Conservation (phyloP, 257 asterid species). For the Solanum clarkiae region DNA sequence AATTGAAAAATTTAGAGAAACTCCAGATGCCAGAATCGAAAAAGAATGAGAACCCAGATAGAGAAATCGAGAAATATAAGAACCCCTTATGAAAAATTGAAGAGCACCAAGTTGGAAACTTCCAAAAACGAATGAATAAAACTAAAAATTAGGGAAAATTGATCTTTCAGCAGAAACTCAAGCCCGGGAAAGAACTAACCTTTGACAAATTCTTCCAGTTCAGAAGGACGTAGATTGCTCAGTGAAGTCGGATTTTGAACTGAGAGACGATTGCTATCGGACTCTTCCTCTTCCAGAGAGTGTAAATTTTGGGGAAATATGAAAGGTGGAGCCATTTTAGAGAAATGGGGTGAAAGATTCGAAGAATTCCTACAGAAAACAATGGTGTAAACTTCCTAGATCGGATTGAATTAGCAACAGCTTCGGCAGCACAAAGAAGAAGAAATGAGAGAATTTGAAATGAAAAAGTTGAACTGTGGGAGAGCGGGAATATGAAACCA, state of each 20-base stretch:
- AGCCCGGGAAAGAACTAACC: conserved; percentile 26
- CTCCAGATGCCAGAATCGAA: background rate
- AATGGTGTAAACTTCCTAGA: background rate
- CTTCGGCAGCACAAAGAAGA: background rate
- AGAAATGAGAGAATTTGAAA: background rate
- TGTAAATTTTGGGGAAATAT: conserved; percentile 56
- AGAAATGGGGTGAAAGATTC: background rate
- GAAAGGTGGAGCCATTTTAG: conserved; percentile 56
- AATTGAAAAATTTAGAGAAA: background rate
- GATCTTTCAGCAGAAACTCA: background rate
- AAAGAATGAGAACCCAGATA: background rate
- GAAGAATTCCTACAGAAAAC: background rate
- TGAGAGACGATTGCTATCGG: conserved; percentile 27
- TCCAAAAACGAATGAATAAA: background rate
- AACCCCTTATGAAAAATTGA: background rate
- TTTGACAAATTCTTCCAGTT: conserved; percentile 85
- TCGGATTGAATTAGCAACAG: background rate
- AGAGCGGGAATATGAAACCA: background rate
- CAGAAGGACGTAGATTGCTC: conserved; percentile 41
- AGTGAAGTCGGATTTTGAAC: conserved; percentile 34
- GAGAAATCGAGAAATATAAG: background rate
- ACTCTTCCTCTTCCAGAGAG: conserved; percentile 49
- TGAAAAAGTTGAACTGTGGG: background rate
- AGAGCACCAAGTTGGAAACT: background rate
- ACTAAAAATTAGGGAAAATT: background rate